These are phyloP conservation scores for Taxillus chinensis DNA, from an alignment of 164 flowering plant species.

Conservation along the genomic window DNA sequence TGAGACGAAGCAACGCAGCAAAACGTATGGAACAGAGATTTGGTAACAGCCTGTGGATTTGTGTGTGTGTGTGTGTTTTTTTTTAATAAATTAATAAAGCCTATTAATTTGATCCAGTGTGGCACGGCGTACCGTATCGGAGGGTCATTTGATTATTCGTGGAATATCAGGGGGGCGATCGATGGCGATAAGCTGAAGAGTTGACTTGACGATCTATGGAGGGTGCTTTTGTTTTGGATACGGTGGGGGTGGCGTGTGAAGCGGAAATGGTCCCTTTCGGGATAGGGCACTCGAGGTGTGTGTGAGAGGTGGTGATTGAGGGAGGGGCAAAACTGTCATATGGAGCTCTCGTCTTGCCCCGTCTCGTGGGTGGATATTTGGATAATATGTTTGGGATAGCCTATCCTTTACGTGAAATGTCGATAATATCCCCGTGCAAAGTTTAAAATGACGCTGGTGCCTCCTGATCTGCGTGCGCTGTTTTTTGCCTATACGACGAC, in stretches of 20 bases:
- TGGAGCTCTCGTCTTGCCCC: conserved; percentile 22
- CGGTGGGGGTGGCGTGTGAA: neutral
- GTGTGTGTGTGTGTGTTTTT: too few species aligned
- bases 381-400: neutral
- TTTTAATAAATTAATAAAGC: too few species aligned
- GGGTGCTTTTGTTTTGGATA: conserved; percentile 1
- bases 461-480: too few species aligned
- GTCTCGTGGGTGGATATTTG: neutral
- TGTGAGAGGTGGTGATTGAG: neutral
- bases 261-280: neutral
- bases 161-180: too few species aligned
- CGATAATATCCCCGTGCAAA: neutral
- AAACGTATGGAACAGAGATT: too few species aligned
- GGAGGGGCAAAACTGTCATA: neutral
- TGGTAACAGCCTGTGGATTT: too few species aligned
- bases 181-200: neutral
- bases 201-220: neutral
- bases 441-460: too few species aligned
- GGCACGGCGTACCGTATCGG: neutral
- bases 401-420: neutral
- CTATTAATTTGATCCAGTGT: neutral
- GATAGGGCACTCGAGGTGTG: conserved; percentile 1
- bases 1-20: too few species aligned
- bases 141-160: too few species aligned
- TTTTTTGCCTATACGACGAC: too few species aligned